Percentiles rank a stretch among this genome's conserved stretches.
Conservation (phyloP, 2,329 filamentous ascomycete genomes). For the Thielaviopsis musarum region DNA sequence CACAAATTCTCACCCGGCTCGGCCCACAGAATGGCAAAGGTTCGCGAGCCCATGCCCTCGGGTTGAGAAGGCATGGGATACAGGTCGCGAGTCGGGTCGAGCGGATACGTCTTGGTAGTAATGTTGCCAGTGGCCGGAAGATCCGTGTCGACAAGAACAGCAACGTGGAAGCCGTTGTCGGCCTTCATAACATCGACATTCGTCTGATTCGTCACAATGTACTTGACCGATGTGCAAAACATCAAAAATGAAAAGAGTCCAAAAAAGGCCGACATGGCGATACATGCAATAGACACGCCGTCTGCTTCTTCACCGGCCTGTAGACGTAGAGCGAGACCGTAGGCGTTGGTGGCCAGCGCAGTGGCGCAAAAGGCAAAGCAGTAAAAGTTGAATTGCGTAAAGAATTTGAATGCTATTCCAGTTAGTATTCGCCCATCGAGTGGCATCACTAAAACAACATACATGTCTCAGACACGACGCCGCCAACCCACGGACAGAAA, state of each 20-base stretch:
- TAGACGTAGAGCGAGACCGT: constrained; percentile 41
- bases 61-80: constrained; percentile 16
- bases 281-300: constrained; percentile 44
- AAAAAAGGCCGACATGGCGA: constrained; percentile 57
- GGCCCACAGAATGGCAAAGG: constrained; percentile 65
- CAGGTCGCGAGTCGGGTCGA: constrained; percentile 18
- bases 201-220: constrained; percentile 58
- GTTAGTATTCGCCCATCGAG: too few relatives aligned
- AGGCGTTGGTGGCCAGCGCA: constrained; percentile 44
- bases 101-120: constrained; percentile 41
- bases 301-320: constrained; percentile 28
- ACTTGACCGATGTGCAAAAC: constrained; percentile 53
- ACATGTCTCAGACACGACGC: constrained; percentile 71
- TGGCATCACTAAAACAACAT: constrained; percentile 15
- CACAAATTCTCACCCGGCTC: constrained; percentile 68
- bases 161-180: constrained; percentile 51
- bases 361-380: constrained; percentile 50
- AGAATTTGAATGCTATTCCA: constrained; percentile 62
- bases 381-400: constrained; percentile 73
- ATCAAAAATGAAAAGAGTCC: constrained; percentile 67
- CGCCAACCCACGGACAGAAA: constrained; percentile 93
- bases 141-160: constrained; percentile 41
- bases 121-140: constrained; percentile 18
- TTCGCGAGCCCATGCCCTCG: constrained; percentile 37
- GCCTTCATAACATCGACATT: constrained; percentile 64